Evolutionary conservation across 2,329 filamentous ascomycete species (phyloP).

Genomic region (Macrophomina tecta): DNA sequence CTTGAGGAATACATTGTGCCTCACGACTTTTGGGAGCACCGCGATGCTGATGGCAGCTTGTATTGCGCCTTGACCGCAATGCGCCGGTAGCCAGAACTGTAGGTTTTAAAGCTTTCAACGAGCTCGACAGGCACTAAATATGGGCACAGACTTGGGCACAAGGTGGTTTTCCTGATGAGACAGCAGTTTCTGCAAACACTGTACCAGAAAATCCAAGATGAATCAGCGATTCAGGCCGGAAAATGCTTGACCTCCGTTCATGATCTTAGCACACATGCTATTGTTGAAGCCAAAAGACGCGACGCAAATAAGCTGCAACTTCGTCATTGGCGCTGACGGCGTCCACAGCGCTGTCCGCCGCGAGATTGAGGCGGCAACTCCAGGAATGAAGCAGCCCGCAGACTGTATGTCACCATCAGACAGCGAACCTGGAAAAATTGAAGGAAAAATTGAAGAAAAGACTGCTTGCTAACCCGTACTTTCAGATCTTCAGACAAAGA

Average conservation of each 20-base stretch:
- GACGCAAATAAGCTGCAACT: constrained; percentile 17
- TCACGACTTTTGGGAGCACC: not conserved
- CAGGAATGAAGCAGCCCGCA: not conserved
- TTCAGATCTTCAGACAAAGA: constrained; percentile 21
- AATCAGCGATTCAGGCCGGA: constrained; percentile 32
- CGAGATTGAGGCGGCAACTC: constrained; percentile 21
- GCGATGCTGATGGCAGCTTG: constrained; percentile 28
- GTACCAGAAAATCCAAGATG: constrained; percentile 35
- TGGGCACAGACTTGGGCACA: constrained; percentile 1
- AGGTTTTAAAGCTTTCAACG: not conserved
- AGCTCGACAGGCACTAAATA: too few species aligned
- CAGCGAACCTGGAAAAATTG: not conserved
- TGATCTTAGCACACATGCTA: not conserved
- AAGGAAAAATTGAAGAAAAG: too few species aligned
- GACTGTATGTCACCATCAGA: not conserved
- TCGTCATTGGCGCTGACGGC: constrained; percentile 29
- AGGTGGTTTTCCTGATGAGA: constrained; percentile 36
- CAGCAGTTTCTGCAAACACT: constrained; percentile 36
- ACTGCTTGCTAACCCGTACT: constrained; percentile 1
- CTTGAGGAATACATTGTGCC: constrained; percentile 8
- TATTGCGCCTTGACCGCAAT: constrained; percentile 29
- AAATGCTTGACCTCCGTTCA: constrained; percentile 21
- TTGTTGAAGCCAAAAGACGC: constrained; percentile 15
- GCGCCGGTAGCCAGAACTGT: not conserved
- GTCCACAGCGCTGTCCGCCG: constrained; percentile 14